phyloP scores from a whole-genome alignment of 495 filamentous ascomycete genomes.

The Hypoxylon crocopeplum region DNA sequence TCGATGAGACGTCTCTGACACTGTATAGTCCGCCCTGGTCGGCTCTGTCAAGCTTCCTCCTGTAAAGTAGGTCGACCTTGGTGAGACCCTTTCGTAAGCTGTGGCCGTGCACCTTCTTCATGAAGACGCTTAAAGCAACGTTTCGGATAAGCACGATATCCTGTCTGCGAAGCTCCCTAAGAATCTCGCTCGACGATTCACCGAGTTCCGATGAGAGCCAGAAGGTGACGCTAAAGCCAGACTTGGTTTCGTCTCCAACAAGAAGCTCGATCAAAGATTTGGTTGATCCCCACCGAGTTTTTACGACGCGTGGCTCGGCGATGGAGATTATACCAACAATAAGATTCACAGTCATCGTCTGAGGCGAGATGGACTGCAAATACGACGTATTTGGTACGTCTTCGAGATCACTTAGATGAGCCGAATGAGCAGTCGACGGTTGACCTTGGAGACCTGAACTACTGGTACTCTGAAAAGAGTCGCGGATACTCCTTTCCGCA shows the following conservation, averaged over 20 bases:
- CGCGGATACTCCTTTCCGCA: constrained; percentile 25
- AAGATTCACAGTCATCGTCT: constrained; percentile 80
- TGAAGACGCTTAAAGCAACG: constrained; percentile 77
- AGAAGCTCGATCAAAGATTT: constrained; percentile 76
- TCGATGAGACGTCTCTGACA: constrained; percentile 45
- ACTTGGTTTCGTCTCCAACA: constrained; percentile 85
- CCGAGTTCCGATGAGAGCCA: constrained; percentile 65
- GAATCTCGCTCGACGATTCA: constrained; percentile 47
- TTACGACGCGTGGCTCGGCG: constrained; percentile 64
- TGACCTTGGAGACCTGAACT: constrained; percentile 9
- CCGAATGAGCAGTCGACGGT: constrained; percentile 1
- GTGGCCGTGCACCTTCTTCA: constrained; percentile 77
- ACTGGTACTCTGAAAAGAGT: constrained; percentile 9
- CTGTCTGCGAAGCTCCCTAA: constrained; percentile 63
- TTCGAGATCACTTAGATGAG: constrained; percentile 66
- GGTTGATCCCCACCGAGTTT: constrained; percentile 59
- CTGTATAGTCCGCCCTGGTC: constrained; percentile 54
- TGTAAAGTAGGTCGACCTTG: constrained; percentile 70
- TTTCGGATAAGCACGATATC: constrained; percentile 80
- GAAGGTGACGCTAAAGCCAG: constrained; percentile 82
- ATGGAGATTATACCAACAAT: constrained; percentile 80
- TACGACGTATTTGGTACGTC: constrained; percentile 74
- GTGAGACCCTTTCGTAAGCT: constrained; percentile 74
- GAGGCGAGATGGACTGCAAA: constrained; percentile 72
- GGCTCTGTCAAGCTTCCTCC: constrained; percentile 48